Conservation (phyloP, 208 protist genomes). For the Crithidia fasciculata region DNA sequence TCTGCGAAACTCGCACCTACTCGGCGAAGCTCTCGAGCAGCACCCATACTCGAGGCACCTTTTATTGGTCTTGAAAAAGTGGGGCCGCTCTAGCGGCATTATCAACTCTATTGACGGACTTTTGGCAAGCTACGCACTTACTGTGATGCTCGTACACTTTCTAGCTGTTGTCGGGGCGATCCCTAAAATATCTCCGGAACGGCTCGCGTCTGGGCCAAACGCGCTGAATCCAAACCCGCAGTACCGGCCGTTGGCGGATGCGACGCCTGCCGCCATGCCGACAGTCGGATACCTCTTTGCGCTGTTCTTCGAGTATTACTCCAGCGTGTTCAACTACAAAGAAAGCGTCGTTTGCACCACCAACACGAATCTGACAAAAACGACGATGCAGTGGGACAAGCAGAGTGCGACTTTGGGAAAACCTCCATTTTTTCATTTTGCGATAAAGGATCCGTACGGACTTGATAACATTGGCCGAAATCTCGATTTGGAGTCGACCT, state of each 20-base stretch:
- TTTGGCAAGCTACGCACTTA: slow-evolving; percentile 86
- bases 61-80: slow-evolving; percentile 85
- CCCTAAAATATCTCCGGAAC: slow-evolving; percentile 50
- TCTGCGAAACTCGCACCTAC: slow-evolving; percentile 82
- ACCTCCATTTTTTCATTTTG: slow-evolving; percentile 89
- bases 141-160: slow-evolving; percentile 89
- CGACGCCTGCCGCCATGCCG: slow-evolving; percentile 39
- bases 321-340: slow-evolving; percentile 76
- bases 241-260: slow-evolving; percentile 52
- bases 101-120: slow-evolving; percentile 90
- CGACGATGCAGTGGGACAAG: slow-evolving; percentile 80
- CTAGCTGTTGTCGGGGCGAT: slow-evolving; percentile 66
- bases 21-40: slow-evolving; percentile 65
- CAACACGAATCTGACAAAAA: slow-evolving; percentile 72
- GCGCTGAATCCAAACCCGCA: slow-evolving; percentile 57
- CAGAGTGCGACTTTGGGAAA: slow-evolving; percentile 30
- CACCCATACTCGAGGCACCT: slow-evolving; percentile 83
- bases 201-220: slow-evolving; percentile 50
- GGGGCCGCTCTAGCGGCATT: slow-evolving; percentile 79
- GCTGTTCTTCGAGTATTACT: slow-evolving; percentile 89
- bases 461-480: slow-evolving; percentile 90
- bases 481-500: slow-evolving; percentile 62
- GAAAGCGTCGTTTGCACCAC: slow-evolving; percentile 85
- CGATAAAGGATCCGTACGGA: slow-evolving; percentile 90
- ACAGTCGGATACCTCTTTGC: slow-evolving; percentile 80